Conservation (phyloP, 129 eudicot genomes). For the Flaveria trinervia region DNA sequence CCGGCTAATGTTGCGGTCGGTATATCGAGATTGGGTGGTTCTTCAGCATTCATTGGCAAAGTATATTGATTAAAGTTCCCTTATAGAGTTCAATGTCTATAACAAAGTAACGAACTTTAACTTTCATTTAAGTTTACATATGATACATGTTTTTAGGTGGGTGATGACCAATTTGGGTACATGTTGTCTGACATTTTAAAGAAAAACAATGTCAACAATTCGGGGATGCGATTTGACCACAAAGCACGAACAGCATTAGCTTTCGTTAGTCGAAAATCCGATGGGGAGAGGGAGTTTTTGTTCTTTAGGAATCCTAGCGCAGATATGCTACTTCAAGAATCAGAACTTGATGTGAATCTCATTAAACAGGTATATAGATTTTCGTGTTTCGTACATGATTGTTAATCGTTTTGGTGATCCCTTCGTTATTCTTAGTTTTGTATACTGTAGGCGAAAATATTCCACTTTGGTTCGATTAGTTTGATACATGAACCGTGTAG, state of each 20-base stretch:
- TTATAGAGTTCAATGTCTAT: background rate
- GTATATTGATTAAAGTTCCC: background rate
- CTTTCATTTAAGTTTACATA: background rate
- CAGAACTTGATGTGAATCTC: constrained; percentile 54
- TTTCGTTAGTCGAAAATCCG: constrained; percentile 49
- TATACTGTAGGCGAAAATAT: constrained; percentile 46
- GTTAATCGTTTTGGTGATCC: background rate
- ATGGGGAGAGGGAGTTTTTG: constrained; percentile 63
- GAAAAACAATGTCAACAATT: constrained; percentile 54
- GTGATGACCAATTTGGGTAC: constrained; percentile 57
- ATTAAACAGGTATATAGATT: constrained; percentile 42
- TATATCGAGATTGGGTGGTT: constrained; percentile 71
- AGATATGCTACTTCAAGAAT: constrained; percentile 60
- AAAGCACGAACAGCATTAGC: constrained; percentile 64
- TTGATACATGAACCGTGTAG: constrained; percentile 60
- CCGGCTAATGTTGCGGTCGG: constrained; percentile 97
- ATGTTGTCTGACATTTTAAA: constrained; percentile 60
- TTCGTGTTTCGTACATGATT: background rate
- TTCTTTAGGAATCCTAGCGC: constrained; percentile 67
- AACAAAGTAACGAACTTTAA: background rate
- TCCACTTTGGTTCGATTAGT: constrained; percentile 64
- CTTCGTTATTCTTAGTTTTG: background rate
- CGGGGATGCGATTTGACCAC: constrained; percentile 59
- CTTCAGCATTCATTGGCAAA: constrained; percentile 86
- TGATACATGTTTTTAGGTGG: constrained; percentile 43